Percentiles rank a stretch among this genome's conserved stretches.
These are phyloP conservation scores for Solanum chaucha DNA, from an alignment of 257 asterid genomes.

Conservation along the genomic window DNA sequence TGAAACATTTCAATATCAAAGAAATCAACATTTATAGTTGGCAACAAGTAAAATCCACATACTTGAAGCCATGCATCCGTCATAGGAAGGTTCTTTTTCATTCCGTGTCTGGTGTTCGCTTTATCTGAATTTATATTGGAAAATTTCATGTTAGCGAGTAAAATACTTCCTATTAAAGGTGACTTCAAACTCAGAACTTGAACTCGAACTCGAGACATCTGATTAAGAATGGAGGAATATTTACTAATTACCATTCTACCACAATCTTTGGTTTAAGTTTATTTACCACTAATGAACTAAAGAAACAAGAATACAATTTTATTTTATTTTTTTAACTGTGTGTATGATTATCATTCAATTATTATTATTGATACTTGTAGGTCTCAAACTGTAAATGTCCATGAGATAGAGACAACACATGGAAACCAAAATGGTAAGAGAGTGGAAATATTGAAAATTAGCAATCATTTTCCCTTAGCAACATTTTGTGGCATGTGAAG, in stretches of 20 bases:
- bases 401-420: constrained; percentile 20
- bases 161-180: background rate
- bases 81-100: background rate
- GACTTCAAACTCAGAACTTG: background rate
- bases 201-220: background rate
- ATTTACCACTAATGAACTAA: background rate
- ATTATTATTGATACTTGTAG: background rate
- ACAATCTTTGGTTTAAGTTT: background rate
- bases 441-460: background rate
- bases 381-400: background rate
- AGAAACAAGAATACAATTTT: background rate
- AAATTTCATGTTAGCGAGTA: background rate
- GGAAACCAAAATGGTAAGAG: background rate
- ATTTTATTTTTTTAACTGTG: background rate
- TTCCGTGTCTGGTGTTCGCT: accelerated
- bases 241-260: background rate
- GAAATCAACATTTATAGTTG: background rate
- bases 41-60: background rate
- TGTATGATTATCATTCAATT: background rate
- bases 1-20: background rate
- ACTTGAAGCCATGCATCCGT: background rate
- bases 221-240: background rate
- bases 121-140: background rate
- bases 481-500: background rate
- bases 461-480: background rate